A percentile compares a stretch with the other conserved stretches of the same genome.
Evolutionary conservation across 176 grass and related monocot genomes (phyloP).

Genomic region (Thinopyrum elongatum): DNA sequence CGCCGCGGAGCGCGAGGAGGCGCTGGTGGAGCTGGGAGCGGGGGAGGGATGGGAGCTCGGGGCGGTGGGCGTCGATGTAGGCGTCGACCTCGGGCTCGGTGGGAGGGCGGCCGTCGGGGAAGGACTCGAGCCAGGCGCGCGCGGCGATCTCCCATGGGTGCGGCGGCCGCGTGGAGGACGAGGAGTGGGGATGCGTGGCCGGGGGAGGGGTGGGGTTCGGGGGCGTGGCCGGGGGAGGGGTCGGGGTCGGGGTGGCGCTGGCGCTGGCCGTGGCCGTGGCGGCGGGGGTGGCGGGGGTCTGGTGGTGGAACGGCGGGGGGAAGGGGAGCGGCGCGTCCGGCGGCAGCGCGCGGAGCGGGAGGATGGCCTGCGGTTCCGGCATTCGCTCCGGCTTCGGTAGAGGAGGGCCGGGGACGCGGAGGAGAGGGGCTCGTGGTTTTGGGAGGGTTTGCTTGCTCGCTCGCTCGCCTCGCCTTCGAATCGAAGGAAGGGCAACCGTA

Average conservation of each 20-base stretch:
- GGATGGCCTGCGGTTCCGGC: constrained; percentile 63
- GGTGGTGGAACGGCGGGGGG: constrained; percentile 34
- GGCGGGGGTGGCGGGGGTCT: not conserved
- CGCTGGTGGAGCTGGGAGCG: constrained; percentile 65
- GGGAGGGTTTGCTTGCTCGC: constrained; percentile 26
- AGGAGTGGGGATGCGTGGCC: not conserved
- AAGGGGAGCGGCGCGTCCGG: constrained; percentile 54
- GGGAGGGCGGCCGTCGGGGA: constrained; percentile 49
- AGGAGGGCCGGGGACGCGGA: not conserved
- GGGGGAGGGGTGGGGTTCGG: constrained; percentile 9
- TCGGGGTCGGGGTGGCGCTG: not conserved
- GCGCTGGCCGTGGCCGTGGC: not conserved
- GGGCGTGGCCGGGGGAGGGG: not conserved
- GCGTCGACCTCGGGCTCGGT: constrained; percentile 57
- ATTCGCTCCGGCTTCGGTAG: constrained; percentile 29
- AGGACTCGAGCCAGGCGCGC: constrained; percentile 63
- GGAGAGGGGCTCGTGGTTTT: constrained; percentile 16
- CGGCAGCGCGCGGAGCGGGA: constrained; percentile 53
- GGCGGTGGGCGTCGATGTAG: constrained; percentile 64
- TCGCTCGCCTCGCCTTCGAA: not conserved
- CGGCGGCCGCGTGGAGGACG: constrained; percentile 22
- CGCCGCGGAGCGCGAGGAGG: constrained; percentile 51
- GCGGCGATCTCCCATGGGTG: constrained; percentile 53
- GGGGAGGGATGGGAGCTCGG: constrained; percentile 49
- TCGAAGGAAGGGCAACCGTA: not conserved